Evolutionary conservation across 805 yeast genomes (phyloP).

Genomic region (Wickerhamiella sorbophila): DNA sequence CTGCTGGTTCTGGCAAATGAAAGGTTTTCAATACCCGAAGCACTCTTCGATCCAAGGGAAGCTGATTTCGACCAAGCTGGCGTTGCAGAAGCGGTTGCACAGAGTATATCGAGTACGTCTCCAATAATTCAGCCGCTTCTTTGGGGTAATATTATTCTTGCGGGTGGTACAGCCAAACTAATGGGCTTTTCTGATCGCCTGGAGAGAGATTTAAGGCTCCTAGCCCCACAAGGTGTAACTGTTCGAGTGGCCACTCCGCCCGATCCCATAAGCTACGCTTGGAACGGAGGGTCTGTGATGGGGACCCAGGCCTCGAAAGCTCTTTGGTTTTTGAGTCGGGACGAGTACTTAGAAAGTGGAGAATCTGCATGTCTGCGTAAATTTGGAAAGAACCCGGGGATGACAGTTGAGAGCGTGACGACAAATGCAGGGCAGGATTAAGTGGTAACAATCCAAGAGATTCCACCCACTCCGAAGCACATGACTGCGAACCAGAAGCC

Average conservation of each 20-base stretch:
- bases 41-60: conserved; percentile 72
- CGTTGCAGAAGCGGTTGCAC: conserved; percentile 52
- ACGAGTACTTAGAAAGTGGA: conserved; percentile 82
- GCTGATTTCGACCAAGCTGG: conserved; percentile 70
- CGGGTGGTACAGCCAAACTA: conserved; percentile 71
- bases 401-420: no score
- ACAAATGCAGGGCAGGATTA: not conserved
- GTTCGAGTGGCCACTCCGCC: conserved; percentile 22
- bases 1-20: conserved; percentile 63
- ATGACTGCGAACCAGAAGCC: conserved; percentile 28
- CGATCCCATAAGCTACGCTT: conserved; percentile 35
- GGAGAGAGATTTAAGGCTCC: conserved; percentile 21
- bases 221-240: conserved; percentile 23
- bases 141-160: conserved; percentile 60
- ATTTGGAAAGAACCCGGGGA: conserved; percentile 26
- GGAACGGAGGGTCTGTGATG: conserved; percentile 42
- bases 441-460: conserved; percentile 20
- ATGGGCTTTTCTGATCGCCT: conserved; percentile 55
- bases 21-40: conserved; percentile 76
- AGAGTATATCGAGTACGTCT: conserved; percentile 56
- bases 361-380: conserved; percentile 39
- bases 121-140: conserved; percentile 55
- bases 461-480: conserved; percentile 32
- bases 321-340: conserved; percentile 49
- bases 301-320: conserved; percentile 28